A percentile compares a stretch with the other conserved stretches of the same genome.
Evolutionary conservation across 768 basidiomycete genomes (phyloP).

Genomic region (Podaxis sp.): DNA sequence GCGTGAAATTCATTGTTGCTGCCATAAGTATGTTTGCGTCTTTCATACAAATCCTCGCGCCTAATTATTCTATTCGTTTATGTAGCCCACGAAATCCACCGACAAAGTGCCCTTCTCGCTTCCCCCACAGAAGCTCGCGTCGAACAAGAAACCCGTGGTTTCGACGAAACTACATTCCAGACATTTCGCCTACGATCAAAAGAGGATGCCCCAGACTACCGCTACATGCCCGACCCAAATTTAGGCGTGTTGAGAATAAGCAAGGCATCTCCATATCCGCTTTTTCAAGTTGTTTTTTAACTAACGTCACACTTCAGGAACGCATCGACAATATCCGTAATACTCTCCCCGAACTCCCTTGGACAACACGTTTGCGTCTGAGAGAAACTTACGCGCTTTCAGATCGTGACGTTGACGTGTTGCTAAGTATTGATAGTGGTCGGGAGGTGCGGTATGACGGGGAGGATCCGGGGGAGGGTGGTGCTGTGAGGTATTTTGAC

Average conservation of each 20-base stretch:
- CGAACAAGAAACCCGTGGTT: slow-evolving; percentile 87
- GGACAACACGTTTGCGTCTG: slow-evolving; percentile 58
- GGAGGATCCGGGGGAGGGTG: slow-evolving; percentile 24
- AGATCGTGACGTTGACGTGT: slow-evolving; percentile 67
- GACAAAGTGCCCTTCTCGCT: slow-evolving; percentile 66
- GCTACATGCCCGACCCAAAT: slow-evolving; percentile 98
- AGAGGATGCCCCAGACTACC: slow-evolving; percentile 93
- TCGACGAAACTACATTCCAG: slow-evolving; percentile 77
- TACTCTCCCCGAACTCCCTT: slow-evolving; percentile 77
- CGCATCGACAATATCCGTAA: slow-evolving; percentile 55
- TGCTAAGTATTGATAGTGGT: slow-evolving; percentile 71
- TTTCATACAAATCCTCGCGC: background rate
- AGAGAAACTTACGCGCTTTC: slow-evolving; percentile 46
- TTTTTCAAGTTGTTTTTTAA: too few species aligned
- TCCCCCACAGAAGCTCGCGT: slow-evolving; percentile 41
- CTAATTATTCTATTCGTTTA: background rate
- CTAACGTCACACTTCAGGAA: slow-evolving; percentile 36
- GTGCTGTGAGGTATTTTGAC: slow-evolving; percentile 79
- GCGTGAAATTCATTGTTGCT: slow-evolving; percentile 76
- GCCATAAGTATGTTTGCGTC: slow-evolving; percentile 70
- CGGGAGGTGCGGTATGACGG: slow-evolving; percentile 66
- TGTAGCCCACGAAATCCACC: slow-evolving; percentile 77
- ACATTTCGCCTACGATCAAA: slow-evolving; percentile 86
- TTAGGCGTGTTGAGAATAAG: slow-evolving; percentile 70
- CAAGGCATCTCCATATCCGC: slow-evolving; percentile 31